Evolutionary conservation across 768 basidiomycete genomes (phyloP).

Genomic region (Suillus occidentalis): DNA sequence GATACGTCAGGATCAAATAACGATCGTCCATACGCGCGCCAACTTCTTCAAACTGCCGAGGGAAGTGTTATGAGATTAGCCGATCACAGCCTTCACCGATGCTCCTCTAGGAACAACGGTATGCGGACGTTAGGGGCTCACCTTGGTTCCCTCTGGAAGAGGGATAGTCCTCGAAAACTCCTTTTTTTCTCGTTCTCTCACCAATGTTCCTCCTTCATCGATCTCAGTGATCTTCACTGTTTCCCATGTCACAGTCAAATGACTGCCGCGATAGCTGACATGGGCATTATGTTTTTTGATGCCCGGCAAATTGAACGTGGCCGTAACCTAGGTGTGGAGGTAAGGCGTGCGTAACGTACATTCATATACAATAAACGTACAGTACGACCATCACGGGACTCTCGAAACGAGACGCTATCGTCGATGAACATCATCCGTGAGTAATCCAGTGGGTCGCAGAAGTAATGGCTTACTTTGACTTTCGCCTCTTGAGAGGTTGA

Average conservation of each 20-base stretch:
- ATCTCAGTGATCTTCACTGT: constrained; percentile 58
- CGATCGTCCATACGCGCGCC: constrained; percentile 64
- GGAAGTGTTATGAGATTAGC: background rate
- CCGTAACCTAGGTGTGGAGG: constrained; percentile 47
- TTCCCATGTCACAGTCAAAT: constrained; percentile 68
- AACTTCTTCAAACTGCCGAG: constrained; percentile 67
- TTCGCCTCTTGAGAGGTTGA: constrained; percentile 51
- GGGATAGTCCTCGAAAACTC: constrained; percentile 68
- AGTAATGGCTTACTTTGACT: constrained; percentile 58
- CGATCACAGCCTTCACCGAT: constrained; percentile 4
- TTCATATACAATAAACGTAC: constrained; percentile 31
- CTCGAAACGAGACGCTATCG: constrained; percentile 63
- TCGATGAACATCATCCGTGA: constrained; percentile 13
- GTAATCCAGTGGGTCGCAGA: constrained; percentile 7
- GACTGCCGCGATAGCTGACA: constrained; percentile 65
- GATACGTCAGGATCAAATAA: constrained; percentile 64
- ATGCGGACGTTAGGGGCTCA: constrained; percentile 30
- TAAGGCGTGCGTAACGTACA: constrained; percentile 19
- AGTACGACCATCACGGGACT: constrained; percentile 66
- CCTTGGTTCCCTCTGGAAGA: constrained; percentile 72
- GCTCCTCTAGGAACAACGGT: background rate
- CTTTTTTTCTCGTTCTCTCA: constrained; percentile 63
- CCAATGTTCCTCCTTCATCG: constrained; percentile 58
- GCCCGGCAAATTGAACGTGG: constrained; percentile 69
- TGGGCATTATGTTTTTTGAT: constrained; percentile 74